phyloP scores from a whole-genome alignment of 2,329 filamentous ascomycete species.

The Cercospora brassicicola region DNA sequence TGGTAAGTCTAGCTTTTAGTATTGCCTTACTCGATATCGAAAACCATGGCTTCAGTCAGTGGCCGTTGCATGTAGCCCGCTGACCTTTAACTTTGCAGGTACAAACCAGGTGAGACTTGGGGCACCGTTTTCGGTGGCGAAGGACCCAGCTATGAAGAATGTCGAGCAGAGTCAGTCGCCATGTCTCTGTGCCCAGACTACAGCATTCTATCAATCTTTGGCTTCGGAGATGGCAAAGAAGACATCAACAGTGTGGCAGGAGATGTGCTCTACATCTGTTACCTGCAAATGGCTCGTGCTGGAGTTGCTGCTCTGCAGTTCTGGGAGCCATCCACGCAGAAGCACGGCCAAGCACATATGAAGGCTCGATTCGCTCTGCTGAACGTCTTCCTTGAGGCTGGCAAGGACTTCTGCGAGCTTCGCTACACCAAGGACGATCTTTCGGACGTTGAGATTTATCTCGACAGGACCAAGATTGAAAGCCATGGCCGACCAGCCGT shows the following conservation, averaged over 20 bases:
- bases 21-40: not conserved
- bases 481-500: conserved; percentile 80
- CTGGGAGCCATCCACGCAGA: conserved; percentile 82
- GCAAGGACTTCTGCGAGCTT: conserved; percentile 82
- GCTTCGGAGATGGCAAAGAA: conserved; percentile 74
- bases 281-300: conserved; percentile 92
- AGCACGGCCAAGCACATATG: conserved; percentile 72
- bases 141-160: conserved; percentile 89
- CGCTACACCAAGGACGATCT: conserved; percentile 68
- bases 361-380: conserved; percentile 79
- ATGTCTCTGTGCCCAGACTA: conserved; percentile 92
- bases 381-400: conserved; percentile 78
- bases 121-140: conserved; percentile 84
- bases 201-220: conserved; percentile 83
- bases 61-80: too few species aligned
- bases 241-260: conserved; percentile 76
- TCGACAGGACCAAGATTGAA: conserved; percentile 85
- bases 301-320: conserved; percentile 85
- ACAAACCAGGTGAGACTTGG: conserved; percentile 95
- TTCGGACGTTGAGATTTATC: conserved; percentile 75
- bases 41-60: too few species aligned
- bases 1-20: conserved; percentile 50
- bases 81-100: conserved; percentile 41
- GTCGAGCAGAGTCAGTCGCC: conserved; percentile 87
- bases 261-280: conserved; percentile 82